Evolutionary conservation across 371 early-diverging fungal genomes (phyloP), one percentile per base, ranked within the genome.

Genomic region (Furculomyces boomerangus): DNA sequence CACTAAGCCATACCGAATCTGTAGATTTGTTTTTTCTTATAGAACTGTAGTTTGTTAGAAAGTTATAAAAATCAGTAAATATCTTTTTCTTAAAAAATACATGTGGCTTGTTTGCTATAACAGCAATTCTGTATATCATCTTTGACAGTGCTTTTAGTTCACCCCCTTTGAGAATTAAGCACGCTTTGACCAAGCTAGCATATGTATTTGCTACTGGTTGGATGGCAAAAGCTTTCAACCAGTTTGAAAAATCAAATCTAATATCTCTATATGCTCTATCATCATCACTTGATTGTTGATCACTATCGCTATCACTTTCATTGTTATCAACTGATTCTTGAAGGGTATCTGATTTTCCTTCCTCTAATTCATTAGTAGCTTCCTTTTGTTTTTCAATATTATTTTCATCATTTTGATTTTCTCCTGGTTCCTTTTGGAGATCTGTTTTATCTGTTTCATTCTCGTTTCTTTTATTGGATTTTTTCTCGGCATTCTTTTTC

Each of bases 101-200:
- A 25, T 66, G 56, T 2, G 66, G 62, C 3, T 57, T 50, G 35
- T 56, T 43, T 40, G 54, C 41, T 1, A 57, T 56, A 5, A 66
- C 41, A 1, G 66, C 66, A 25, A 66, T 66, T 41, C 66, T 63
- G 30, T 50, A 53, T 3, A 66, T 55, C 66, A 66, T 66, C 14
- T 51, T 32, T 13, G 52, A 51, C 8, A 51, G 10, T 30, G 31
- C 13, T 13, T 35, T 35, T 22, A 51, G 37, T 22, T 51, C 52
- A 7, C 8, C 5, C 3, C 52, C 52, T 51, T 51, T 51, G 2
- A 51, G 24, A 7, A 51, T 2, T 13, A 39, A 13, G 24, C 52
- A 51, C 7, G 52, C 25, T 51, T 32, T 28, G 10, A 51, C 2
- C n/a, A 32, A 5, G 2, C 13, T 35, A 26, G 30, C 27, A 24